Evolutionary conservation across 257 asterid species (phyloP).

Genomic region (Scutellaria minor): DNA sequence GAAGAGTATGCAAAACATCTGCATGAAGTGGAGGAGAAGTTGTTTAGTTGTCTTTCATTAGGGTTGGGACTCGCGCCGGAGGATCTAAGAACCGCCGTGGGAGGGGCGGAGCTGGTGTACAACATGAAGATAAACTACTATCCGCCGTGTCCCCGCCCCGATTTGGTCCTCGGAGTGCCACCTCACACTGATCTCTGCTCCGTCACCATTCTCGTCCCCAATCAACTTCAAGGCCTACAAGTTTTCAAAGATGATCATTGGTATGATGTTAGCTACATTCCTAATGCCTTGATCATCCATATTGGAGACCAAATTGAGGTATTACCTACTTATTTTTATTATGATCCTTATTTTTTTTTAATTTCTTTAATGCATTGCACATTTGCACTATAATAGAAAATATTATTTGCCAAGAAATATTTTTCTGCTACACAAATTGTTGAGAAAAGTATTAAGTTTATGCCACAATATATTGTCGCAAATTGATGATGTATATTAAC

Average conservation of each 20-base stretch:
- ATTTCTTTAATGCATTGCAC: background rate
- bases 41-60: constrained; percentile 47
- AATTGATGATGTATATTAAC: no score
- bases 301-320: constrained; percentile 83
- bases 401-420: no score
- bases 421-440: no score
- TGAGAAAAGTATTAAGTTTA: no score
- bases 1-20: constrained; percentile 51
- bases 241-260: constrained; percentile 54
- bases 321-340: background rate
- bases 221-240: constrained; percentile 66
- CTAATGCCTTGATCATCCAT: constrained; percentile 69
- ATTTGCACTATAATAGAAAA: no score
- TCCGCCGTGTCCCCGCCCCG: constrained; percentile 81
- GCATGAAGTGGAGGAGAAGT: constrained; percentile 39
- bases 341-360: background rate
- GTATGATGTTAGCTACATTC: constrained; percentile 61
- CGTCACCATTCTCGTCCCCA: constrained; percentile 62
- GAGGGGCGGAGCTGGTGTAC: constrained; percentile 52
- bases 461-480: no score
- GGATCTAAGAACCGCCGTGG: constrained; percentile 49
- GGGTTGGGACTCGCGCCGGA: constrained; percentile 57
- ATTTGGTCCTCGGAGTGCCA: constrained; percentile 67
- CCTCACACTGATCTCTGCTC: constrained; percentile 60
- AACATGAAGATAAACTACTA: constrained; percentile 67